These are phyloP conservation scores for Colletotrichum sp. DNA, from an alignment of 2,329 filamentous ascomycete species.

Conservation along the genomic window DNA sequence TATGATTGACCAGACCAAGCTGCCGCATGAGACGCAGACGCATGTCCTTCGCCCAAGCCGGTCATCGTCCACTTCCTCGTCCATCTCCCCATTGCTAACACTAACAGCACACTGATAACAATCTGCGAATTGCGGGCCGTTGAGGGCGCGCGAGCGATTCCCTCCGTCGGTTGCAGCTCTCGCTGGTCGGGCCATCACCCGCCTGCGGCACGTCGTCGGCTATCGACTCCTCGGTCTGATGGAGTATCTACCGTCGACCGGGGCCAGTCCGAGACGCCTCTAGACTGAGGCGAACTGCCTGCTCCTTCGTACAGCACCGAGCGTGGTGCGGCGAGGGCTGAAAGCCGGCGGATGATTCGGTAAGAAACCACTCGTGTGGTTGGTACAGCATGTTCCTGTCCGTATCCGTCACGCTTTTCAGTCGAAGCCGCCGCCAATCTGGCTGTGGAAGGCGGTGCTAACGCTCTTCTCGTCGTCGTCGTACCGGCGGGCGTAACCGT, in stretches of 20 bases:
- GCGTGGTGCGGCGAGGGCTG: slow-evolving; percentile 19
- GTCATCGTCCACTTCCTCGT: neutral
- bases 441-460: slow-evolving; percentile 95
- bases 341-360: slow-evolving; percentile 17
- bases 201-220: slow-evolving; percentile 17
- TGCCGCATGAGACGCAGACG: neutral
- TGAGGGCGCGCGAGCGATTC: slow-evolving; percentile 16
- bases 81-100: slow-evolving; percentile 4
- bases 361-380: slow-evolving; percentile 9
- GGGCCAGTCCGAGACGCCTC: neutral
- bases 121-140: slow-evolving; percentile 18
- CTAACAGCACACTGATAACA: slow-evolving; percentile 13
- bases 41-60: neutral
- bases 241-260: neutral
- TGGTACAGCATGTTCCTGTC: slow-evolving; percentile 16
- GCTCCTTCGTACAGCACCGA: slow-evolving; percentile 17
- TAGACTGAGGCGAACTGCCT: slow-evolving; percentile 7
- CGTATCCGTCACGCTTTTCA: slow-evolving; percentile 37
- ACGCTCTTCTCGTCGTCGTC: slow-evolving; percentile 97
- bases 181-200: slow-evolving; percentile 21
- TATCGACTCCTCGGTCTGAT: neutral
- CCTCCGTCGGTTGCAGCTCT: slow-evolving; percentile 18
- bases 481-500: slow-evolving; percentile 63
- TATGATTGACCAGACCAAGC: neutral
- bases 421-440: slow-evolving; percentile 73